phyloP scores from a whole-genome alignment of 768 basidiomycete species.

The Gloeostereum incarnatum region DNA sequence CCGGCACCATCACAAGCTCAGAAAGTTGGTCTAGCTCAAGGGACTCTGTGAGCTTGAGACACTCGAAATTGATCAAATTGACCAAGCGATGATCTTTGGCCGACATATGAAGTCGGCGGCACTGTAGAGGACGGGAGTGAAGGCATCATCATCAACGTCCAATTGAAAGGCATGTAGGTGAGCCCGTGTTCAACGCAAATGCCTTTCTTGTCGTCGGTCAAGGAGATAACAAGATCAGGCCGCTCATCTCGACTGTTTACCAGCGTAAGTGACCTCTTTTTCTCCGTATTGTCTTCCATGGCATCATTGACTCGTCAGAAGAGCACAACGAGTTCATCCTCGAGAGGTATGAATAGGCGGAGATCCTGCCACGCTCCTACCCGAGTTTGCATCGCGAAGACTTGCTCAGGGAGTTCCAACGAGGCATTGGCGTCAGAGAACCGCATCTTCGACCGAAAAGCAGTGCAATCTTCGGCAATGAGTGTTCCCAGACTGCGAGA shows the following conservation, averaged over 20 bases:
- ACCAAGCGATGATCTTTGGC: neutral
- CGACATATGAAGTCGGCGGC: conserved; percentile 4
- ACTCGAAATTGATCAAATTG: neutral
- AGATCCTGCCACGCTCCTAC: neutral
- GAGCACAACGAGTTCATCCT: neutral
- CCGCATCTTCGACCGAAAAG: neutral
- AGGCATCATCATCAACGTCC: neutral
- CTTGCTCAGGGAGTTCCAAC: neutral
- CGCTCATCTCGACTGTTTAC: neutral
- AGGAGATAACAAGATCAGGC: neutral
- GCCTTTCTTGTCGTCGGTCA: neutral
- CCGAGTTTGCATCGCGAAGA: neutral
- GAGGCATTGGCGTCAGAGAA: neutral
- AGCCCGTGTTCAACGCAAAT: neutral
- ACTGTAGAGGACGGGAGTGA: neutral
- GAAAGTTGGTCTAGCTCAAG: neutral
- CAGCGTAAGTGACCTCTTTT: neutral
- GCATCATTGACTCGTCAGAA: neutral
- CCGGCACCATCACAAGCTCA: conserved; percentile 2
- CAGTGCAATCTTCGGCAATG: neutral
- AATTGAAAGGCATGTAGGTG: neutral
- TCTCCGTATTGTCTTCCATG: neutral
- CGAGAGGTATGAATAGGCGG: neutral
- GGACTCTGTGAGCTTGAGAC: neutral
- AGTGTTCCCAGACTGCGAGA: neutral